phyloP scores from a whole-genome alignment of 176 grass and related monocot genomes.

The Coix lacrymajobi region DNA sequence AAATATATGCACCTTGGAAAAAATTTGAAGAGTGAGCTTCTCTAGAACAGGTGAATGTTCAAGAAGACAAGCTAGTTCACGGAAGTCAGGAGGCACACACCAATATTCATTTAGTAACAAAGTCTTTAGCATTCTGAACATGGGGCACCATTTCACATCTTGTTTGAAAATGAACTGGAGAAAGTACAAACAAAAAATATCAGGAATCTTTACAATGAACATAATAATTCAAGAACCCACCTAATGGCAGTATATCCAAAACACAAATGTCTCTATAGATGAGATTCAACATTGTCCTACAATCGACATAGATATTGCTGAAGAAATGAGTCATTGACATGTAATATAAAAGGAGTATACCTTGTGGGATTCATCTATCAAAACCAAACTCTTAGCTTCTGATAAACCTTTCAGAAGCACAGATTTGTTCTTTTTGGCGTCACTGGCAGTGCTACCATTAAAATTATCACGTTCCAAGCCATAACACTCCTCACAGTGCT shows the following conservation, averaged over 20 bases:
- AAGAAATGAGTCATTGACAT: background rate
- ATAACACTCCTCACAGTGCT: background rate
- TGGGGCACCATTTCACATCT: slow-evolving; percentile 13
- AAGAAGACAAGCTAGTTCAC: slow-evolving; percentile 11
- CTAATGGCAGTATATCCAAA: background rate
- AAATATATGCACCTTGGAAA: background rate
- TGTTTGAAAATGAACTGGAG: slow-evolving; percentile 10
- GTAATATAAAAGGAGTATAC: background rate
- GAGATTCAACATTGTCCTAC: background rate
- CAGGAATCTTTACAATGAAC: background rate
- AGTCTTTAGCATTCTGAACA: slow-evolving; percentile 18
- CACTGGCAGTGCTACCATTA: background rate
- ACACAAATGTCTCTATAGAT: background rate
- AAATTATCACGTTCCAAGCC: background rate
- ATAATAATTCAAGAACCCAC: background rate
- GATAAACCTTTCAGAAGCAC: slow-evolving; percentile 1
- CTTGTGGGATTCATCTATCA: background rate
- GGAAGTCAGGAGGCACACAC: background rate
- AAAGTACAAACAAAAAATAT: background rate
- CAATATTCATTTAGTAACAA: background rate
- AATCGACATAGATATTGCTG: background rate
- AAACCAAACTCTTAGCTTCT: background rate
- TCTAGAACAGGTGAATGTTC: slow-evolving; percentile 7
- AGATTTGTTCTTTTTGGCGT: background rate
- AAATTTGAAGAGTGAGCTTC: slow-evolving; percentile 17